Evolutionary conservation across 192 early-diverging fungal species (phyloP).

Genomic region (Gamsiella multidivaricata): DNA sequence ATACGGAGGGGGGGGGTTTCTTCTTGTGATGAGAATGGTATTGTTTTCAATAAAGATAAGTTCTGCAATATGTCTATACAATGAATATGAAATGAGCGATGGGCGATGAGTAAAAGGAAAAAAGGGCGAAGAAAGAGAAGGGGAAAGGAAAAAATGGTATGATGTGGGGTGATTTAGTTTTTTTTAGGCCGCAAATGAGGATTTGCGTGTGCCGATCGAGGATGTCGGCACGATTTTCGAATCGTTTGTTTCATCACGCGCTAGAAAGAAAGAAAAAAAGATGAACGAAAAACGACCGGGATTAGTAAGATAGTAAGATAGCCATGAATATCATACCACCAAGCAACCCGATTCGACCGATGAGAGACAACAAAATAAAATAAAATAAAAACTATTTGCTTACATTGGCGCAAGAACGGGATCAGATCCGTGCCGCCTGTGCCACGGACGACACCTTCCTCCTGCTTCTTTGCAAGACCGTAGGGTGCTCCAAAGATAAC

Average conservation of each 20-base stretch:
- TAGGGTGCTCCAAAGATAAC: constrained; percentile 32
- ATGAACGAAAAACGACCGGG: neutral
- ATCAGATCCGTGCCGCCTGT: constrained; percentile 91
- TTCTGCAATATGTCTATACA: neutral
- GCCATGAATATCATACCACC: neutral
- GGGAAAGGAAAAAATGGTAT: neutral
- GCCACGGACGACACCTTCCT: constrained; percentile 72
- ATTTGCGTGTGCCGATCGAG: constrained; percentile 19
- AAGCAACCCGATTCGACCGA: neutral
- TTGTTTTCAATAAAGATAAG: neutral
- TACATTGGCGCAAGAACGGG: constrained; percentile 79
- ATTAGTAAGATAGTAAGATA: neutral
- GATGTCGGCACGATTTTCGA: constrained; percentile 47
- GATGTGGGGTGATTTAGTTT: neutral
- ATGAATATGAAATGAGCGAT: neutral
- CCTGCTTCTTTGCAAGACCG: constrained; percentile 70
- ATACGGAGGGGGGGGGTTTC: no score
- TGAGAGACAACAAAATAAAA: constrained; percentile 4
- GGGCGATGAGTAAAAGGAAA: constrained; percentile 1
- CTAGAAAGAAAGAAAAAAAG: constrained; percentile 12
- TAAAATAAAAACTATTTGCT: constrained; percentile 5
- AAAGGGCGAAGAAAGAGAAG: constrained; percentile 8
- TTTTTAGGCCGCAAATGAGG: constrained; percentile 7
- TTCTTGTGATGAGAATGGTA: neutral
- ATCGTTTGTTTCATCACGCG: constrained; percentile 50